phyloP scores from a whole-genome alignment of 352 stramenopile species.

The Phytophthora hybrid region DNA sequence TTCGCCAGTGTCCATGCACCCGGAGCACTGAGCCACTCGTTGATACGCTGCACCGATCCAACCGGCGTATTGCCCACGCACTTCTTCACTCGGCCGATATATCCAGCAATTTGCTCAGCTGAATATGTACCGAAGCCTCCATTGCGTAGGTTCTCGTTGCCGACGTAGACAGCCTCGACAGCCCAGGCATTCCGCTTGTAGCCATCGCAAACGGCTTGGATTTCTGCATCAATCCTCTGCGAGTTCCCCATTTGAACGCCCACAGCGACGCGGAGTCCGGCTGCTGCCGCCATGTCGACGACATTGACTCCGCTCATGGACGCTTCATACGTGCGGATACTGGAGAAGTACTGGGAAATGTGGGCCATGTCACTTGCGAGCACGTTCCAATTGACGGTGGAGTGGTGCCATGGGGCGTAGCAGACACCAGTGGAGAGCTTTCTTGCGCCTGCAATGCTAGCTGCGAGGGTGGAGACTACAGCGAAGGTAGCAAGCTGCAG shows the following conservation, averaged over 20 bases:
- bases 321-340: not conserved
- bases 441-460: not conserved
- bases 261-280: conserved; percentile 40
- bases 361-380: not conserved
- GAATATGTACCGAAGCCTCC: conserved; percentile 44
- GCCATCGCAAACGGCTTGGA: conserved; percentile 61
- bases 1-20: conserved; percentile 44
- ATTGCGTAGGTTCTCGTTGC: conserved; percentile 73
- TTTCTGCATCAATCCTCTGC: conserved; percentile 45
- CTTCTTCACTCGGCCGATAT: conserved; percentile 56
- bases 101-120: conserved; percentile 42
- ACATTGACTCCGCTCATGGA: not conserved
- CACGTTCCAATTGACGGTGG: not conserved
- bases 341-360: not conserved
- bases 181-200: conserved; percentile 38
- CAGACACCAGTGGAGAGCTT: not conserved
- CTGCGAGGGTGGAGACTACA: not conserved
- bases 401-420: not conserved
- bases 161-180: conserved; percentile 73
- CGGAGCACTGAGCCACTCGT: conserved; percentile 52
- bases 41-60: conserved; percentile 69
- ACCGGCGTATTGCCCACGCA: conserved; percentile 58
- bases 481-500: not conserved
- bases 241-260: conserved; percentile 62
- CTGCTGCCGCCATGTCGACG: not conserved